Percentiles rank a stretch among this genome's conserved stretches.
Conservation (phyloP, 2,329 filamentous ascomycete genomes). For the Aspergillus sp. region DNA sequence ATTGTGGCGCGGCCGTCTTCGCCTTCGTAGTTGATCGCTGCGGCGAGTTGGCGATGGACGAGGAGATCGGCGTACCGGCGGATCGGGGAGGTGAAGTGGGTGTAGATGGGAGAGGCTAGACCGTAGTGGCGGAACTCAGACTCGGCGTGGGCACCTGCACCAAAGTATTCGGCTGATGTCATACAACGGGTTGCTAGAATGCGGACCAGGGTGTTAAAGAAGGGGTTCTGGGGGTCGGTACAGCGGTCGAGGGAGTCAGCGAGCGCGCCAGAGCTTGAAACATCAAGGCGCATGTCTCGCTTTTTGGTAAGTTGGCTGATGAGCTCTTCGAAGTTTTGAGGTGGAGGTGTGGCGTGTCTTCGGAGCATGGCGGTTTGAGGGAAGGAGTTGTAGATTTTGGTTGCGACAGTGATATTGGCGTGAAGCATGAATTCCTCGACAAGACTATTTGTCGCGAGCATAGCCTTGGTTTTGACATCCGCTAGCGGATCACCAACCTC, state of each 20-base stretch:
- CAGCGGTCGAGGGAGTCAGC: constrained; percentile 89
- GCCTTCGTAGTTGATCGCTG: constrained; percentile 82
- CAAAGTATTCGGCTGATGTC: constrained; percentile 99
- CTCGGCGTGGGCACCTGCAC: constrained; percentile 86
- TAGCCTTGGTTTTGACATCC: constrained; percentile 92
- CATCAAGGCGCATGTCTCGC: constrained; percentile 73
- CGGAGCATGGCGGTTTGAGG: constrained; percentile 93
- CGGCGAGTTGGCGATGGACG: constrained; percentile 89
- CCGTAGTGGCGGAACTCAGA: constrained; percentile 97
- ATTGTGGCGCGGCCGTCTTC: constrained; percentile 65
- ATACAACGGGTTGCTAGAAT: constrained; percentile 98
- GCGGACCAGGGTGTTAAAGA: constrained; percentile 97
- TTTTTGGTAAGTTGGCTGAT: constrained; percentile 87
- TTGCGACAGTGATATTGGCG: constrained; percentile 91
- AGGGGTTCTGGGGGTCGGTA: constrained; percentile 75
- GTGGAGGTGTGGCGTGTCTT: constrained; percentile 86
- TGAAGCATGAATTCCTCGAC: constrained; percentile 99
- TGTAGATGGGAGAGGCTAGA: constrained; percentile 94
- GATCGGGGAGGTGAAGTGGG: constrained; percentile 96
- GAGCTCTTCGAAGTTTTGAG: constrained; percentile 95
- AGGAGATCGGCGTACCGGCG: constrained; percentile 96
- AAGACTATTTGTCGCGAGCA: constrained; percentile 92
- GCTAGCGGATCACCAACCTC: constrained; percentile 89
- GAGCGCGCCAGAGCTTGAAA: constrained; percentile 87
- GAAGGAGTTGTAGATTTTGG: constrained; percentile 86